Evolutionary conservation across 2,329 filamentous ascomycete genomes (phyloP), one percentile per base, ranked within the genome.

Genomic region (Fusarium sp.): DNA sequence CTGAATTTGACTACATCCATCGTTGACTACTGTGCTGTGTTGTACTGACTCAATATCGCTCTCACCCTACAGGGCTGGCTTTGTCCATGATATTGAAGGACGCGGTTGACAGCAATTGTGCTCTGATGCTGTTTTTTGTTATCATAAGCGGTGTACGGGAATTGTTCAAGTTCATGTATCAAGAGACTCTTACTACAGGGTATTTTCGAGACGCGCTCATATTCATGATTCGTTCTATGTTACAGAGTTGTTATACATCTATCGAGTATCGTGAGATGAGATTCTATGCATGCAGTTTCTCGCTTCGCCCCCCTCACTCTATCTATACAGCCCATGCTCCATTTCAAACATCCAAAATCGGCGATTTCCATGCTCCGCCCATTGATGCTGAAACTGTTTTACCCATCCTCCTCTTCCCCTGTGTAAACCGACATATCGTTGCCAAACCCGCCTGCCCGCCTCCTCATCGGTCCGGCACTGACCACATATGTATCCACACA

Each of bases 211-310:
- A 28, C 47, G 10, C 3, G 17, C 34, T 32, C 10, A 23, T 40
- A 23, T 9, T 6, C 26, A 20, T 24, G 19, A 6, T 44, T 20
- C 10, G 20, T 53, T 42, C 43, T 58, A 58, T 45, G 32, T 36
- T 50, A 43, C 42, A 50, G 46, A 55, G 38, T 38, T 60, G 40
- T 59, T 51, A 38, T 46, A 58, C 58, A 56, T 69, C 34, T 42
- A 45, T 36, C 20, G 28, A 42, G 44, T 62, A 55, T 62, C 54
- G 55, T 59, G 60, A 72, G 65, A 66, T 63, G 70, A 63, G 70
- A 68, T 72, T 71, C 59, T 71, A 69, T 62, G 65, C 59, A 56
- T 50, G 39, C 40, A 42, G 32, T 56, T 32, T 17, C 46, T 43
- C 32, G 34, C 38, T 56, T 49, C 42, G 24, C 20, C 39, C 47